These are phyloP conservation scores for Buddleja alternifolia DNA, from an alignment of 257 asterid species.

Conservation along the genomic window DNA sequence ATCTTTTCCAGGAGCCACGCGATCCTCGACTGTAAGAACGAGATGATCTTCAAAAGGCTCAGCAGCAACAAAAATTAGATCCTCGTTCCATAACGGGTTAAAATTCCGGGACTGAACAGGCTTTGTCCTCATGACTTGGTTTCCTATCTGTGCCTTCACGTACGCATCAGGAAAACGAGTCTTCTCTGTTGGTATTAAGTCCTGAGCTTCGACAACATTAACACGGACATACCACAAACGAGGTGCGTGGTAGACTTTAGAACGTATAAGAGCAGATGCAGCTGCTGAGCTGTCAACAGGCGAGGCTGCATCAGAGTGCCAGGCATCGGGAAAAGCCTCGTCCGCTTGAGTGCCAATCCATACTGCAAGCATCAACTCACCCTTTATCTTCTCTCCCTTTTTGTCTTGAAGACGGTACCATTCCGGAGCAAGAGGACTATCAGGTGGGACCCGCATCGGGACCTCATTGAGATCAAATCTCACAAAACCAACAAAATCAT, in stretches of 20 bases:
- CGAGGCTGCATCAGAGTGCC: constrained; percentile 91
- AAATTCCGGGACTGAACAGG: constrained; percentile 68
- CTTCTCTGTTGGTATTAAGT: constrained; percentile 70
- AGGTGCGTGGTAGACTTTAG: constrained; percentile 92
- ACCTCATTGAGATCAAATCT: constrained; percentile 84
- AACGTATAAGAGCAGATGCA: constrained; percentile 69
- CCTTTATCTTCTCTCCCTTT: constrained; percentile 80
- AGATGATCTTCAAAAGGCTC: constrained; percentile 95
- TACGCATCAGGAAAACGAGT: constrained; percentile 77
- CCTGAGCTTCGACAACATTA: constrained; percentile 89
- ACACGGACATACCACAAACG: constrained; percentile 91
- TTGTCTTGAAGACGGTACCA: constrained; percentile 87
- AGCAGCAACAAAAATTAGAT: constrained; percentile 79
- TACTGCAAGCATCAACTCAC: constrained; percentile 90
- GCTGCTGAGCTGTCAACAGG: constrained; percentile 78
- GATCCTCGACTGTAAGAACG: constrained; percentile 81
- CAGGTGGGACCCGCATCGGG: constrained; percentile 90
- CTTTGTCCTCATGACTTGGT: constrained; percentile 83
- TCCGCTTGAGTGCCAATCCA: constrained; percentile 98
- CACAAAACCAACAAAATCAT: constrained; percentile 73
- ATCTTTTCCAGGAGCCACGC: constrained; percentile 92
- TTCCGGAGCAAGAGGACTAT: constrained; percentile 92
- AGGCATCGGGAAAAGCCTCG: constrained; percentile 91
- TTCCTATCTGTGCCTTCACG: constrained; percentile 88
- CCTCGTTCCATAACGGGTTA: constrained; percentile 92